phyloP scores from a whole-genome alignment of 306 rosid species.

The Bauhinia variegata region DNA sequence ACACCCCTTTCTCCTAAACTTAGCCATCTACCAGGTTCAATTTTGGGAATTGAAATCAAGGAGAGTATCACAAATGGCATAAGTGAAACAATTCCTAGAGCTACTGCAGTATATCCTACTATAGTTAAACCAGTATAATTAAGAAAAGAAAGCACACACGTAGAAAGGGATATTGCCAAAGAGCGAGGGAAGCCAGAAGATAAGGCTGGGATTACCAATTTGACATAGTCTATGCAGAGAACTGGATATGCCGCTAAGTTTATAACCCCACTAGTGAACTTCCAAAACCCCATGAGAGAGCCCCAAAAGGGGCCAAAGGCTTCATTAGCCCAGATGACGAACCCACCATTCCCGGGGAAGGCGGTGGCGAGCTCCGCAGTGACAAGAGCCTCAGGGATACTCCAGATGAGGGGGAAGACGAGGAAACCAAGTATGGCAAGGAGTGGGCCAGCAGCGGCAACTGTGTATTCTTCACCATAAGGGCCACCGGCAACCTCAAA shows the following conservation, averaged over 20 bases:
- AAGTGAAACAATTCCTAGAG: slow-evolving; percentile 54
- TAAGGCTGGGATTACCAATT: slow-evolving; percentile 38
- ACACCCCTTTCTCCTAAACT: slow-evolving; percentile 48
- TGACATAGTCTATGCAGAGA: slow-evolving; percentile 61
- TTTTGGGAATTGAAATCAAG: slow-evolving; percentile 53
- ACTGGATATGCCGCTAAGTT: slow-evolving; percentile 66
- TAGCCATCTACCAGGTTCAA: slow-evolving; percentile 58
- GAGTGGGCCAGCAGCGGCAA: slow-evolving; percentile 59
- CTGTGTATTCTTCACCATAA: slow-evolving; percentile 66
- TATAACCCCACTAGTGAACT: slow-evolving; percentile 60
- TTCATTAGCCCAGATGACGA: slow-evolving; percentile 67
- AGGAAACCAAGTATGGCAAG: slow-evolving; percentile 59
- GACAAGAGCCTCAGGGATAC: slow-evolving; percentile 74
- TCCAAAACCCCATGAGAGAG: slow-evolving; percentile 63
- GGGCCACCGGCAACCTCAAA: slow-evolving; percentile 85
- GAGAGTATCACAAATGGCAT: slow-evolving; percentile 56
- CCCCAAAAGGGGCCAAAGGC: slow-evolving; percentile 90
- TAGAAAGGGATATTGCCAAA: slow-evolving; percentile 40
- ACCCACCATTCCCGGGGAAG: slow-evolving; percentile 77
- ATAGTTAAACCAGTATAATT: slow-evolving; percentile 62
- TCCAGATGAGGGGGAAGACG: slow-evolving; percentile 67
- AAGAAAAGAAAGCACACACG: slow-evolving; percentile 49
- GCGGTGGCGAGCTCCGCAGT: slow-evolving; percentile 70
- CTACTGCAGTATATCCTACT: slow-evolving; percentile 59
- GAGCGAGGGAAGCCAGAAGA: slow-evolving; percentile 42